These are phyloP conservation scores for Pichia sp. DNA, from an alignment of 1,139 yeast species.

Conservation along the genomic window DNA sequence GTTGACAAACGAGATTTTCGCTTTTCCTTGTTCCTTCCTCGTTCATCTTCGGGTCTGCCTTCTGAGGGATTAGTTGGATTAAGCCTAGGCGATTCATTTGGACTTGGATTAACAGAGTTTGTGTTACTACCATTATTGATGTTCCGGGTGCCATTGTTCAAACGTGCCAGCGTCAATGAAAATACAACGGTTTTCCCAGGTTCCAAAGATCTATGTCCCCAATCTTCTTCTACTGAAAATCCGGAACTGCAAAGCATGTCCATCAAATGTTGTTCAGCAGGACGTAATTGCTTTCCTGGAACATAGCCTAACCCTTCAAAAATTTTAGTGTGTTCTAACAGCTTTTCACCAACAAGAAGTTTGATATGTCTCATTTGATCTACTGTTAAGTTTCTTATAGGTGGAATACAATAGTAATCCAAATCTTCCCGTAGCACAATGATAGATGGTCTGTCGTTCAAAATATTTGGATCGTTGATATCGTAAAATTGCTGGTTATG, in stretches of 20 bases:
- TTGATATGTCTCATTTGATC: conserved; percentile 60
- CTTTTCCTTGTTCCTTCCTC: conserved; percentile 15
- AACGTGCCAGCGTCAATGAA: conserved; percentile 74
- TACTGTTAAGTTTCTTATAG: conserved; percentile 41
- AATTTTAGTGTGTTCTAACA: conserved; percentile 51
- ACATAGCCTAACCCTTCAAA: conserved; percentile 62
- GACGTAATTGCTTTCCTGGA: conserved; percentile 53
- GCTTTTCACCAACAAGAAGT: conserved; percentile 56
- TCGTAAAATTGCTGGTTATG: conserved; percentile 26
- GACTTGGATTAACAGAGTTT: conserved; percentile 18
- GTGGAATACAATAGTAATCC: conserved; percentile 88
- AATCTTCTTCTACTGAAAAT: conserved; percentile 53
- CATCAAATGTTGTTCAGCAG: conserved; percentile 90
- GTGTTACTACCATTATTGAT: neutral
- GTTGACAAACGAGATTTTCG: conserved; percentile 33
- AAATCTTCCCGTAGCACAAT: conserved; percentile 90
- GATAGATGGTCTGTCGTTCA: conserved; percentile 80
- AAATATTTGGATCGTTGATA: conserved; percentile 43
- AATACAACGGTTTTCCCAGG: conserved; percentile 81
- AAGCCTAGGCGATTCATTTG: conserved; percentile 40
- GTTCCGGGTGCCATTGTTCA: conserved; percentile 32
- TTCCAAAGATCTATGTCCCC: conserved; percentile 88
- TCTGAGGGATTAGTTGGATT: conserved; percentile 28
- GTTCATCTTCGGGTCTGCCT: conserved; percentile 2
- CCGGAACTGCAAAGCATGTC: conserved; percentile 96